phyloP scores from a whole-genome alignment of 176 grass and related monocot species.

The Dactylis glomerata region DNA sequence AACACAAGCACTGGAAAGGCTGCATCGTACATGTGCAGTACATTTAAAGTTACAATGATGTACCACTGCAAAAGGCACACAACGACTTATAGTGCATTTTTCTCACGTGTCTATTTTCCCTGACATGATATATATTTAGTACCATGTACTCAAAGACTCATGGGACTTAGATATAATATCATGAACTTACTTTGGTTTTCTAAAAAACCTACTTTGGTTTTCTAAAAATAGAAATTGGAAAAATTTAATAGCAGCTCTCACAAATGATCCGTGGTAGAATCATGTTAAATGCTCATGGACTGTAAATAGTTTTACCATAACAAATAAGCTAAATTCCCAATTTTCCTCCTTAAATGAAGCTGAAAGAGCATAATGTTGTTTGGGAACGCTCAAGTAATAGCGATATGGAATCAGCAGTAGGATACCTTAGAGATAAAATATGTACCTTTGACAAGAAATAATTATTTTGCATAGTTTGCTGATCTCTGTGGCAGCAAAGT shows the following conservation, averaged over 20 bases:
- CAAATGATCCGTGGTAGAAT: not conserved
- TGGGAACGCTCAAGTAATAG: not conserved
- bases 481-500: conserved; percentile 52
- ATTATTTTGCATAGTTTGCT: conserved; percentile 49
- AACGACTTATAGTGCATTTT: not conserved
- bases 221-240: not conserved
- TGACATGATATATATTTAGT: not conserved
- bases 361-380: not conserved
- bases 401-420: conserved; percentile 14
- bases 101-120: not conserved
- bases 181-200: not conserved
- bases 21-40: not conserved
- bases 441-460: conserved; percentile 84
- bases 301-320: not conserved
- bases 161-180: not conserved
- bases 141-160: not conserved
- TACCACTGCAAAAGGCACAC: not conserved
- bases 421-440: conserved; percentile 4
- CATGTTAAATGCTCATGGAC: not conserved
- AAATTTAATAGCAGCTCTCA: not conserved
- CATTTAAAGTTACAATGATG: not conserved
- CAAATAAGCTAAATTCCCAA: not conserved
- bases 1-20: not conserved
- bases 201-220: not conserved
- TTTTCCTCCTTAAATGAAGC: not conserved